Base-by-base conservation (phyloP, 192 early-diverging fungal genomes). In the Coemansia sp. region DNA sequence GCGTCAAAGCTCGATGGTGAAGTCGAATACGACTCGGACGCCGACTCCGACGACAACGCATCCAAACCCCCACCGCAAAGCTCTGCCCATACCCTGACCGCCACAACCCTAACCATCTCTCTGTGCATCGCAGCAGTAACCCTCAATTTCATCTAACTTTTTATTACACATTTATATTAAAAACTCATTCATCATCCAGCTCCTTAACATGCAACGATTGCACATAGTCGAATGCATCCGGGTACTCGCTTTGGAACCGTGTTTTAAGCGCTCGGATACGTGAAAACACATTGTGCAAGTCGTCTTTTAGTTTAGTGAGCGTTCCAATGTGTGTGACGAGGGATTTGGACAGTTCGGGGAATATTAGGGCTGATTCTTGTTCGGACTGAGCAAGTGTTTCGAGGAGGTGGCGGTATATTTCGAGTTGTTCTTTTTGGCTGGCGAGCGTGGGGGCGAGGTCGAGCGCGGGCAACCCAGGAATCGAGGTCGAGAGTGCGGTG, bases 201-300 rank as follows among this genome's bases (percentile, higher is more conserved):
- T 71, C 69, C n/a, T 68, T 69, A 0, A 72, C 75, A 66, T 78
- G 75, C 51, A 78, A 43, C 2, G 69, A 71, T 43, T 78, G 75
- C 11, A 78, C 75, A 62, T 78, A 78, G 48, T 78, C 70, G 29
- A 72, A 78, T 9, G 67, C 38, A 21, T 72, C 66, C 7, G 75
- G 66, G 15, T 78, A 69, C 56, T 78, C 61, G 7, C 27, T 23
- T 10, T 61, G 65, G 41, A 78, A 78, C 41, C 71, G 75, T 2
- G 43, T 37, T 57, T 78, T 78, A 3, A 78, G 54, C 9, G 65
- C 66, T 6, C 69, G 25, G 27, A 78, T 78, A 39, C 75, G 62
- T 9, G 61, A 65, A 65, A 78, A 78, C 35, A 78, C 45, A 49
- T 65, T 58, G 35, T 78, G 75, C 60, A 78, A 35, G 43, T 78